phyloP scores from a whole-genome alignment of 306 rosid species.

The Fragaria ananassa region DNA sequence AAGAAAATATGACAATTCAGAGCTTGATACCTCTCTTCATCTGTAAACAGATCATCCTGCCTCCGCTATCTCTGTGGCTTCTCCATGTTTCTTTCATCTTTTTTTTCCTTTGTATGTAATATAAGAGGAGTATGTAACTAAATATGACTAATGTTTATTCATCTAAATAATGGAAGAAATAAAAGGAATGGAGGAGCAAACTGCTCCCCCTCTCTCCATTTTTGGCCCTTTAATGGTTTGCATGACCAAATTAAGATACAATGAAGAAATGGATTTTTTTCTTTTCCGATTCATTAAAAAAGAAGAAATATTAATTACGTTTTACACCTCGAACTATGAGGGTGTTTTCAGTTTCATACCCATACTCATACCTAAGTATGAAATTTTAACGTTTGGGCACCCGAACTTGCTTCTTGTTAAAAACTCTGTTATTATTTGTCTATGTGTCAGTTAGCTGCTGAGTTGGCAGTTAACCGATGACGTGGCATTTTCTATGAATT shows the following conservation, averaged over 20 bases:
- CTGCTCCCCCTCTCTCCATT: conserved; percentile 13
- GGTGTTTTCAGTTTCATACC: too few species aligned
- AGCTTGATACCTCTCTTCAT: conserved; percentile 93
- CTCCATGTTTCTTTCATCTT: not conserved
- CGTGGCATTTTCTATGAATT: too few species aligned
- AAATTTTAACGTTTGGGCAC: too few species aligned
- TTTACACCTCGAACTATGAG: too few species aligned
- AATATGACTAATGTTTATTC: conserved; percentile 7
- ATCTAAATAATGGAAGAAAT: conserved; percentile 10
- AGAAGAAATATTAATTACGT: too few species aligned
- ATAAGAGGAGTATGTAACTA: conserved; percentile 9
- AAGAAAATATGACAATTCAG: conserved; percentile 54
- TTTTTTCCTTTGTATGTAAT: not conserved
- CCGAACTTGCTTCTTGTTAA: too few species aligned
- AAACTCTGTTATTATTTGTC: too few species aligned
- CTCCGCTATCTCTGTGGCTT: conserved; percentile 1
- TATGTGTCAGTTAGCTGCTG: too few species aligned
- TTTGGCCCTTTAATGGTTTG: not conserved
- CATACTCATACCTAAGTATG: too few species aligned
- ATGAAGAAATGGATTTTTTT: not conserved
- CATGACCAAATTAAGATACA: not conserved
- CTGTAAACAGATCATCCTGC: conserved; percentile 44
- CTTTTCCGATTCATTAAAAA: too few species aligned
- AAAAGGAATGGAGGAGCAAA: conserved; percentile 17
- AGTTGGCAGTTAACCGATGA: too few species aligned